A percentile compares a stretch with the other conserved stretches of the same genome.
Conservation (phyloP, 768 basidiomycete species). For the Holtermanniella nyarrowii region DNA sequence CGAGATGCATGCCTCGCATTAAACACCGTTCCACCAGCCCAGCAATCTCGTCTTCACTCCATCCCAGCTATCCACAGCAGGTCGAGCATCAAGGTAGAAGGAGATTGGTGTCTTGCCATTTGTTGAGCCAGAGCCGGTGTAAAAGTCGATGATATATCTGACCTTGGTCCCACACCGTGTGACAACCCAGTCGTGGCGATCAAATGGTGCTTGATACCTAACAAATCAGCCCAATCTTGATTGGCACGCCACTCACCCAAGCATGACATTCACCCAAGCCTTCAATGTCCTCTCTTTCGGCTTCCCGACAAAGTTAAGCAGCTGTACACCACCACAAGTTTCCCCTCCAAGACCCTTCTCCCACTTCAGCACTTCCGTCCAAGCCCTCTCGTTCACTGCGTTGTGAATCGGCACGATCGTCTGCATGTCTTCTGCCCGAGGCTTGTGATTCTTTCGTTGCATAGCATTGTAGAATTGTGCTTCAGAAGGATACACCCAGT, state of each 20-base stretch:
- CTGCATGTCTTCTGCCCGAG: constrained; percentile 78
- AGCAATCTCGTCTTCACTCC: constrained; percentile 72
- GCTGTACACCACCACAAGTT: constrained; percentile 47
- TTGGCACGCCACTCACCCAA: constrained; percentile 56
- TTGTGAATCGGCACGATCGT: constrained; percentile 97
- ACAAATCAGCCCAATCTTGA: neutral
- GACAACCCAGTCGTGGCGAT: constrained; percentile 93
- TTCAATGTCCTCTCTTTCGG: constrained; percentile 69
- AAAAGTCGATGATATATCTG: constrained; percentile 97
- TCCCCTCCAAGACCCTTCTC: constrained; percentile 71
- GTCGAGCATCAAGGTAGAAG: constrained; percentile 88
- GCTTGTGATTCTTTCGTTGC: constrained; percentile 82
- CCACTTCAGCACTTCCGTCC: constrained; percentile 74
- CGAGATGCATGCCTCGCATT: neutral
- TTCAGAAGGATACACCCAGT: constrained; percentile 98
- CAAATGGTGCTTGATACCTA: constrained; percentile 90
- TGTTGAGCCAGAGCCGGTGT: constrained; percentile 56
- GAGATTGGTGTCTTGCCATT: constrained; percentile 51
- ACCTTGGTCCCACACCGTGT: constrained; percentile 81
- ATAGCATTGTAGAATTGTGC: constrained; percentile 98
- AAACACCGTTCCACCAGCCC: constrained; percentile 45
- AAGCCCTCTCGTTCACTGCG: constrained; percentile 91
- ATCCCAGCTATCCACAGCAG: constrained; percentile 89
- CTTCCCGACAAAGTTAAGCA: constrained; percentile 63
- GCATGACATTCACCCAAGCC: constrained; percentile 67